Evolutionary conservation across 2,329 filamentous ascomycete genomes (phyloP).

Genomic region (Colletotrichum musicola): DNA sequence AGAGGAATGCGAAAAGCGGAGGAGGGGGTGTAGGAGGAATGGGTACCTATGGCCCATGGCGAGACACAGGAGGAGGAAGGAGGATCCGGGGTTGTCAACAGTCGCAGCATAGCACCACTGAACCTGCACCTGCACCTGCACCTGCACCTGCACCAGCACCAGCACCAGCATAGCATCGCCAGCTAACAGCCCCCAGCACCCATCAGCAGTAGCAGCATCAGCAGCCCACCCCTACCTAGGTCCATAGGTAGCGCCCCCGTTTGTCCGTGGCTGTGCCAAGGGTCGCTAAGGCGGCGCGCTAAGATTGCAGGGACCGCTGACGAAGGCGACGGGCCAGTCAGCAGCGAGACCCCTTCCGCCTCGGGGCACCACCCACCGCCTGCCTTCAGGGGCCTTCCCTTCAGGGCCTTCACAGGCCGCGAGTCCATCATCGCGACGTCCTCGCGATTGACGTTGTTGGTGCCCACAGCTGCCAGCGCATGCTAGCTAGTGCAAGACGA

Average conservation of each 20-base stretch:
- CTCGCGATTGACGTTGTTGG: too few relatives aligned
- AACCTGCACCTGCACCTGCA: too few relatives aligned
- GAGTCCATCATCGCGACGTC: neutral
- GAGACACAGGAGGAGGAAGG: conserved; percentile 7
- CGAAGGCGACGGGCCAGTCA: conserved; percentile 26
- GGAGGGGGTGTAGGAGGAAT: conserved; percentile 1
- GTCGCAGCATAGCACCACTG: too few relatives aligned
- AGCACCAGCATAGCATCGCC: neutral
- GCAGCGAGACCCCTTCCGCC: conserved; percentile 20
- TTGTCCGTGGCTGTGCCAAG: conserved; percentile 34
- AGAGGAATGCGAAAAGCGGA: conserved; percentile 6
- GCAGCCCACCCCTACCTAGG: neutral
- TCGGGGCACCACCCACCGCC: conserved; percentile 15
- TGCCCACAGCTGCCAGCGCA: too few relatives aligned
- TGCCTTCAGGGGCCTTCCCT: conserved; percentile 30
- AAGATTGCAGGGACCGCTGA: conserved; percentile 34
- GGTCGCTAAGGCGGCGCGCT: conserved; percentile 28
- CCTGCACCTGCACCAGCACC: too few relatives aligned
- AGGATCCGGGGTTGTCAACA: conserved; percentile 24
- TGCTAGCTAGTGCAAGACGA: too few relatives aligned
- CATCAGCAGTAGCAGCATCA: too few relatives aligned
- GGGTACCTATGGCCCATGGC: conserved; percentile 1
- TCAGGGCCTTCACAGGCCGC: neutral
- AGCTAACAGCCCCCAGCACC: too few relatives aligned
- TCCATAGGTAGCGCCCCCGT: neutral